Conservation (phyloP, 306 rosid genomes). For the Clitoria ternatea region DNA sequence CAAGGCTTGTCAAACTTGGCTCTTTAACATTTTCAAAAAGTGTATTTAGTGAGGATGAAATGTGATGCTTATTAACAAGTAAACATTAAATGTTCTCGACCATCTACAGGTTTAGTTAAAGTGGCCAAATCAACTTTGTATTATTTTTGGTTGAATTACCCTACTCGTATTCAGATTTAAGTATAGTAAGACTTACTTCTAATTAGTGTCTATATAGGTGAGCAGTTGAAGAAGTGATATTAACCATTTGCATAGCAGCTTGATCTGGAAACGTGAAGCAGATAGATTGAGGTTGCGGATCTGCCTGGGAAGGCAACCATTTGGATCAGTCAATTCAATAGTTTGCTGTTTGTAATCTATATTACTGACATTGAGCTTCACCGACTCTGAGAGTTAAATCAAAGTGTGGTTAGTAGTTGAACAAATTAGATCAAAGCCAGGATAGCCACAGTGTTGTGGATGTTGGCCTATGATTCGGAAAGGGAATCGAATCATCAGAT, state of each 20-base stretch:
- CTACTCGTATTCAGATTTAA: no score
- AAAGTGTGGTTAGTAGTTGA: not conserved
- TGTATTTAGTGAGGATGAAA: no score
- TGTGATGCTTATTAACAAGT: no score
- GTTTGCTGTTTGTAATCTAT: constrained; percentile 33
- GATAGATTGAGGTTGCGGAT: constrained; percentile 1
- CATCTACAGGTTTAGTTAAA: no score
- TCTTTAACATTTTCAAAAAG: no score
- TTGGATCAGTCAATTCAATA: constrained; percentile 10
- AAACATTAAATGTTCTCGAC: no score
- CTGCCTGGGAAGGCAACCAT: not conserved
- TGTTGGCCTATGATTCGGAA: constrained; percentile 24
- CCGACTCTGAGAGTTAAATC: constrained; percentile 31
- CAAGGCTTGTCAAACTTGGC: no score
- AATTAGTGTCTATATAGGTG: no score
- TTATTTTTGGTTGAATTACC: no score
- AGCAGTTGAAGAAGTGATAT: constrained; percentile 29
- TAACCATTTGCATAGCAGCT: no score
- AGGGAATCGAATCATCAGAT: constrained; percentile 29
- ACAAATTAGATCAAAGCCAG: constrained; percentile 45
- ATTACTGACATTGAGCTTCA: constrained; percentile 13
- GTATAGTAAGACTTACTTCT: no score
- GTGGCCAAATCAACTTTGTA: no score
- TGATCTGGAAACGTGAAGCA: constrained; percentile 19
- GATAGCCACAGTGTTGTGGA: constrained; percentile 15